phyloP scores from a whole-genome alignment of 2,329 filamentous ascomycete species.

The Fusarium algeriense region DNA sequence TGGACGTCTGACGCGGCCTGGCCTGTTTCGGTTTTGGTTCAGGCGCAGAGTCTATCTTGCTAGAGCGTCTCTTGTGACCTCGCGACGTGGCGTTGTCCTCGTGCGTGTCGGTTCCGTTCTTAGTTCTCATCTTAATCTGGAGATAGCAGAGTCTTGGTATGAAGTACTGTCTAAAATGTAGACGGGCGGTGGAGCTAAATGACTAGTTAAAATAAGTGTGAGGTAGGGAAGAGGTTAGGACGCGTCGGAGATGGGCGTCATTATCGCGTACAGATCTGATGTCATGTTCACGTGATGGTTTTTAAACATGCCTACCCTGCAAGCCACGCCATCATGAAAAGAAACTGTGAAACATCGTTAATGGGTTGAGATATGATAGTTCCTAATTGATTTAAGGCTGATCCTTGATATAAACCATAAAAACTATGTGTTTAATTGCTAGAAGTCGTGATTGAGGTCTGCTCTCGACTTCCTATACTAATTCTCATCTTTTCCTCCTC shows the following conservation, averaged over 20 bases:
- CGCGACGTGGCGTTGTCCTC: not conserved
- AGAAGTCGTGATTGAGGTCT: no score
- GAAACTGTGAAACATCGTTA: no score
- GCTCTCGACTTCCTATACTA: no score
- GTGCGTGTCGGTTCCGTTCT: constrained; percentile 8
- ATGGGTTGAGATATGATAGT: no score
- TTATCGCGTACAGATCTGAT: not conserved
- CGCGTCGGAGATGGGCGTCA: not conserved
- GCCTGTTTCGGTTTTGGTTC: constrained; percentile 14
- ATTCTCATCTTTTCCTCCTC: no score
- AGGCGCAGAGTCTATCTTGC: not conserved
- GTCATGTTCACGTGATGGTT: not conserved
- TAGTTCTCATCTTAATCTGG: constrained; percentile 9
- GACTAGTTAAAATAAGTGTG: not conserved
- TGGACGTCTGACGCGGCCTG: constrained; percentile 24
- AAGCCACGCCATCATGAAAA: no score
- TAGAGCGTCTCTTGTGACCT: constrained; percentile 15
- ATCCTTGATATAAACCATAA: no score
- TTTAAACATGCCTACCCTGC: no score
- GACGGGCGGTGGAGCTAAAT: not conserved
- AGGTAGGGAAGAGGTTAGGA: not conserved
- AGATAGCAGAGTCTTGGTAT: not conserved
- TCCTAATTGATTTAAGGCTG: no score
- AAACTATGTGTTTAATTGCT: no score
- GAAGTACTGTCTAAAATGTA: not conserved